Evolutionary conservation across 192 early-diverging fungal genomes (phyloP).

Genomic region (Diversispora eburnea): DNA sequence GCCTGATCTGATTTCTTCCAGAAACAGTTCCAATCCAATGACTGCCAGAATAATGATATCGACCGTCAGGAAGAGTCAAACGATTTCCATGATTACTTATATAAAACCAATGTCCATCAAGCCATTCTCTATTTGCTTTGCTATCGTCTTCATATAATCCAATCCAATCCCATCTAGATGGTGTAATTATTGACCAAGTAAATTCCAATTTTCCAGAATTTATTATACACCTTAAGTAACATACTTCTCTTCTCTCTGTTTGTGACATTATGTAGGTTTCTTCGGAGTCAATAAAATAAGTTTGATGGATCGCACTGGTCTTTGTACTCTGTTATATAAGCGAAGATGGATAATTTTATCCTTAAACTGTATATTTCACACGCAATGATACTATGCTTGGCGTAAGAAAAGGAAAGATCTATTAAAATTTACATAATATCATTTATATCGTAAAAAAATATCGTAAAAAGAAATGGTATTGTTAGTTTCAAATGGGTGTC

Average conservation of each 20-base stretch:
- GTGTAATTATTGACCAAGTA: conserved; percentile 19
- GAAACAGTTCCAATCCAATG: conserved; percentile 25
- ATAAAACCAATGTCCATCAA: conserved; percentile 19
- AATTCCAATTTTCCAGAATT: background rate
- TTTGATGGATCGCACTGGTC: no score
- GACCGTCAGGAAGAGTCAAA: background rate
- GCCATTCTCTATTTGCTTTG: conserved; percentile 14
- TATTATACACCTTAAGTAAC: conserved; percentile 18
- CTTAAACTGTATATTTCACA: no score
- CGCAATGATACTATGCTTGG: no score
- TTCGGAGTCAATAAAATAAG: no score
- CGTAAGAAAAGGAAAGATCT: no score
- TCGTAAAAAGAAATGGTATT: no score
- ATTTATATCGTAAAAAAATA: no score
- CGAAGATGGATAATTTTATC: no score
- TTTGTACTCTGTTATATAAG: no score
- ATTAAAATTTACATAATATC: no score
- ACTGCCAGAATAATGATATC: conserved; percentile 1
- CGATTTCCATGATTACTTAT: background rate
- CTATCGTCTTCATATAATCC: background rate
- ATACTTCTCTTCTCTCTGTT: conserved; percentile 8
- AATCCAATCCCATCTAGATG: conserved; percentile 9
- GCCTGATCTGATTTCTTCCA: conserved; percentile 7
- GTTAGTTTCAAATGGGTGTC: no score
- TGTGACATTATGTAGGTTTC: background rate